Conservation (phyloP, 169 alveolate species). For the Perkinsus chesapeaki region DNA sequence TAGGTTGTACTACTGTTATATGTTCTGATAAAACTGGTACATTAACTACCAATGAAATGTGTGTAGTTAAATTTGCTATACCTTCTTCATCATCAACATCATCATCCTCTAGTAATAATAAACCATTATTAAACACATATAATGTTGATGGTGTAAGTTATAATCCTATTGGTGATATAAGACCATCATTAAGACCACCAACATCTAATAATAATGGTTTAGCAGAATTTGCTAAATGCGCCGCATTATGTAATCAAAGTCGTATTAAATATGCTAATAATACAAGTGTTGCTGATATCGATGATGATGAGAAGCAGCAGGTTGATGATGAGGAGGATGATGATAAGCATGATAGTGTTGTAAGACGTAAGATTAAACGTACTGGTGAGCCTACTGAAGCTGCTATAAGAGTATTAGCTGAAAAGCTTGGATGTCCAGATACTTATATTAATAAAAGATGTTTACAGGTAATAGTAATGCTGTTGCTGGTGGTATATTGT, state of each 20-base stretch:
- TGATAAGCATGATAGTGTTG: neutral
- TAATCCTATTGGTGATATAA: conserved; percentile 45
- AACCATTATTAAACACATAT: conserved; percentile 31
- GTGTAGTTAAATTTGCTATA: conserved; percentile 56
- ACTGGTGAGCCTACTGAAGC: conserved; percentile 83
- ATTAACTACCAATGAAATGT: conserved; percentile 93
- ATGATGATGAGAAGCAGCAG: conserved; percentile 10
- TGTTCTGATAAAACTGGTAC: conserved; percentile 99
- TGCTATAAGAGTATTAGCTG: conserved; percentile 60
- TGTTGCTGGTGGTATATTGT: neutral
- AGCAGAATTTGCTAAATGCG: conserved; percentile 44
- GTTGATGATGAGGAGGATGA: conserved; percentile 16
- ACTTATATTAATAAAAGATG: conserved; percentile 23
- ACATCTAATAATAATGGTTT: neutral
- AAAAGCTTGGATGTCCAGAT: conserved; percentile 63
- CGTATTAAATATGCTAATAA: conserved; percentile 16
- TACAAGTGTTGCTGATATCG: neutral
- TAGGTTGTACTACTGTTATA: conserved; percentile 97
- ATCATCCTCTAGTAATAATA: neutral
- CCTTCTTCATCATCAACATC: conserved; percentile 27
- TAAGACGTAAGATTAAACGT: conserved; percentile 7
- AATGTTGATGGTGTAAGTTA: conserved; percentile 56
- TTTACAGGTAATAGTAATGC: conserved; percentile 9
- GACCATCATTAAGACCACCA: neutral
- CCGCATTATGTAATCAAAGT: conserved; percentile 52